Conservation (phyloP, 2,329 filamentous ascomycete species). For the Aplosporella prunicola region DNA sequence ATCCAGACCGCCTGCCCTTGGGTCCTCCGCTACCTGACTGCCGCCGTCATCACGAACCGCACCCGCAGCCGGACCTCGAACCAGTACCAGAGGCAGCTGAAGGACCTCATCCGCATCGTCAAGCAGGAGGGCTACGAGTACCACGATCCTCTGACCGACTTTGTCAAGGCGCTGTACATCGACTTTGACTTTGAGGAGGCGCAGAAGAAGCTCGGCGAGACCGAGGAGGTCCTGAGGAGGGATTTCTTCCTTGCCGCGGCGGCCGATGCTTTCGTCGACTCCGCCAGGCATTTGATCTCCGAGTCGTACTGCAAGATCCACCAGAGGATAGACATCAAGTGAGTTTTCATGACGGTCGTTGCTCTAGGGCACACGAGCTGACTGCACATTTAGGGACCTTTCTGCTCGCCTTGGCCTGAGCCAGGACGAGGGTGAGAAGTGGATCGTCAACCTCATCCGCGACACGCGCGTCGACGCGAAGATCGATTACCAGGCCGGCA, state of each 20-base stretch:
- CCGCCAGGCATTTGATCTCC: constrained; percentile 90
- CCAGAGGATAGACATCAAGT: constrained; percentile 93
- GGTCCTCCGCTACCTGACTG: constrained; percentile 88
- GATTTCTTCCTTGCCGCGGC: constrained; percentile 92
- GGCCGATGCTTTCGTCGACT: constrained; percentile 83
- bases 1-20: constrained; percentile 97
- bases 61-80: constrained; percentile 64
- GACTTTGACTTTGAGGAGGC: constrained; percentile 97
- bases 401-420: constrained; percentile 84
- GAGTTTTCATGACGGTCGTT: too few relatives aligned
- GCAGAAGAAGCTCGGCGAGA: constrained; percentile 73
- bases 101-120: constrained; percentile 91
- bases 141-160: constrained; percentile 88
- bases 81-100: constrained; percentile 96
- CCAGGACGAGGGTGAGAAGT: constrained; percentile 96
- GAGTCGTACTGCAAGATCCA: constrained; percentile 99
- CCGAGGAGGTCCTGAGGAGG: constrained; percentile 80
- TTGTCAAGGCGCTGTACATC: constrained; percentile 91
- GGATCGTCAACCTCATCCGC: constrained; percentile 98
- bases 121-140: constrained; percentile 98
- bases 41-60: constrained; percentile 86
- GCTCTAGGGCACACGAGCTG: not conserved
- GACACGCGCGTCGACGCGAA: constrained; percentile 97
- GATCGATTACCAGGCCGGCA: constrained; percentile 98
- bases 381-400: constrained; percentile 52